Evolutionary conservation across 495 filamentous ascomycete genomes (phyloP), one percentile per base, ranked within the genome.

Genomic region (Aspergillus cristatus): DNA sequence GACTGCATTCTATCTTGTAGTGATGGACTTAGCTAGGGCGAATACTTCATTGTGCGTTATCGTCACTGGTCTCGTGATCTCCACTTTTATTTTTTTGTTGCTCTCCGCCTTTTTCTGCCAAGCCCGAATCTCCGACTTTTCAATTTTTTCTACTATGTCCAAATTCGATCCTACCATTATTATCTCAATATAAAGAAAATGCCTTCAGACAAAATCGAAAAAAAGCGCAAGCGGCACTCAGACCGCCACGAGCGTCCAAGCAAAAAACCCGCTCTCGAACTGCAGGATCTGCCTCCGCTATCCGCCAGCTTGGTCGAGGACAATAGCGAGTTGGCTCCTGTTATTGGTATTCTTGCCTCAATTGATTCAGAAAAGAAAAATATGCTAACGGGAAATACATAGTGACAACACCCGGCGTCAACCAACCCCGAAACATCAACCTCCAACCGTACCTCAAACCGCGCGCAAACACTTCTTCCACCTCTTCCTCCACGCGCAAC

Each of bases 221-320:
- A 83, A 55, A 93, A 93, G 68, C 73, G 85, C 42, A 86, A 88
- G 65, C 72, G 82, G 46, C 51, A 55, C 22, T 72, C 70, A 2
- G 74, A 79, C 14, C 65, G 58, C 11, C 54, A 61, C 25, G 70
- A 71, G 14, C 59, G 63, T 14, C 72, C 78, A 5, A 75, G 68
- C 51, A 88, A 88, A 51, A 83, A 77, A 60, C 63, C 75, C 35
- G 71, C 74, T 17, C 51, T 77, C 34, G 69, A 74, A 30, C 48
- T 57, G 22, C 63, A 67, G 37, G 43, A 51, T 47, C 50, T 64
- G 41, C 47, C 58, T 28, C 51, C 65, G 25, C 58, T 62, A 14
- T 59, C 81, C 35, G 70, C 85, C 37, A 76, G 74, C 28, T 55
- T 81, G 7, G 48, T 84, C 20, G 59, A 75, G 32, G 70, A 74